Evolutionary conservation across 331 rosid genomes (phyloP).

Genomic region (Malus hybrid): DNA sequence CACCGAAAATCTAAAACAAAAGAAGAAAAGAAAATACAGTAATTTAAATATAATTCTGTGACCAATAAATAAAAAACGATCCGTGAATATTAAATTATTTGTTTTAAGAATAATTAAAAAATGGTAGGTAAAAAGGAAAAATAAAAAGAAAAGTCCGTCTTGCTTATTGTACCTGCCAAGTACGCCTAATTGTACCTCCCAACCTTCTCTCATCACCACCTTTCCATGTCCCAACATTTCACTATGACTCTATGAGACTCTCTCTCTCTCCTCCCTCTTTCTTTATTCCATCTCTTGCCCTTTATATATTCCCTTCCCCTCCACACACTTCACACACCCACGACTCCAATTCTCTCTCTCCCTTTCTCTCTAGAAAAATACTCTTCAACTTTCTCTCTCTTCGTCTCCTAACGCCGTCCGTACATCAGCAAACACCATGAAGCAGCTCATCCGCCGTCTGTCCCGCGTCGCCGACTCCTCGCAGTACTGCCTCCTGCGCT

Average conservation of each 20-base stretch:
- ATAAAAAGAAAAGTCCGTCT: not conserved
- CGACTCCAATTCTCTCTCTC: not conserved
- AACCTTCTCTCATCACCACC: slow-evolving; percentile 57
- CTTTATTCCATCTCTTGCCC: slow-evolving; percentile 1
- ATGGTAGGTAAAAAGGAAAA: not conserved
- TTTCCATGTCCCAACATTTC: slow-evolving; percentile 42
- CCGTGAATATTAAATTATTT: not conserved
- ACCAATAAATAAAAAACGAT: not conserved
- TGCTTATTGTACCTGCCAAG: slow-evolving; percentile 76
- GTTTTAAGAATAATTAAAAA: not conserved
- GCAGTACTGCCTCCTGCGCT: slow-evolving; percentile 62
- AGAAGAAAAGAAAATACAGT: not conserved
- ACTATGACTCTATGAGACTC: slow-evolving; percentile 2
- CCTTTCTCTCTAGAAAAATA: not conserved
- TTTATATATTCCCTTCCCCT: slow-evolving; percentile 27
- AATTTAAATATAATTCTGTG: not conserved
- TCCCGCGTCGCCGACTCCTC: slow-evolving; percentile 91
- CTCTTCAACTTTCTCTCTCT: not conserved
- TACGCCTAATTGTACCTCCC: slow-evolving; percentile 95
- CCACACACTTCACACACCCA: slow-evolving; percentile 12
- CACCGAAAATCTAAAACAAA: not conserved
- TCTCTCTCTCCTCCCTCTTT: not conserved
- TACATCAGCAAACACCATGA: slow-evolving; percentile 29
- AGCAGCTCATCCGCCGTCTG: slow-evolving; percentile 71
- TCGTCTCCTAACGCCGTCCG: not conserved